A percentile compares a stretch with the other conserved stretches of the same genome.
Conservation (phyloP, 345 rosid species). For the Camelina neglecta region DNA sequence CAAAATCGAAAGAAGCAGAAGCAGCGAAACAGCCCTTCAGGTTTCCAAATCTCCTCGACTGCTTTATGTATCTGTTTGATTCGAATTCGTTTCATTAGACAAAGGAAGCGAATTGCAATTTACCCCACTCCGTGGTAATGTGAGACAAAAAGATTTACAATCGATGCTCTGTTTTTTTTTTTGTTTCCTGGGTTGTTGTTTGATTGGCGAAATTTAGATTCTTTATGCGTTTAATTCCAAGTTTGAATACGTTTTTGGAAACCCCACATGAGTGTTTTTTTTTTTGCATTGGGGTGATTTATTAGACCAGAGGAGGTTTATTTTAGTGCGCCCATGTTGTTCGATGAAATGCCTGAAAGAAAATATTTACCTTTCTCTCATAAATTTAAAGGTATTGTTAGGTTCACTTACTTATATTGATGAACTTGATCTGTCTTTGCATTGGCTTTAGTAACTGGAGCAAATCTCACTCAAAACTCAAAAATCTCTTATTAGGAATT, state of each 20-base stretch:
- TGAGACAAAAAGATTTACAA: too few species aligned
- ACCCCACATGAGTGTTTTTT: not conserved
- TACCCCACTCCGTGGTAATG: too few species aligned
- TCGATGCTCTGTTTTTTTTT: too few species aligned
- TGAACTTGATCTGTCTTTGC: not conserved
- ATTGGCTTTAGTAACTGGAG: not conserved
- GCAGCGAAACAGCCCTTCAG: conserved; percentile 23
- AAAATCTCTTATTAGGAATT: not conserved
- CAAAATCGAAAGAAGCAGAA: conserved; percentile 21
- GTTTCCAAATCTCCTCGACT: conserved; percentile 9
- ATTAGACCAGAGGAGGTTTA: not conserved
- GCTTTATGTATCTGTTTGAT: not conserved
- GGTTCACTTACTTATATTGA: not conserved
- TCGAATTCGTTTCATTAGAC: not conserved
- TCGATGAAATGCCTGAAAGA: conserved; percentile 42
- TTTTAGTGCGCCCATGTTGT: conserved; percentile 24
- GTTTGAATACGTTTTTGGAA: not conserved
- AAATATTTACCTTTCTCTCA: not conserved
- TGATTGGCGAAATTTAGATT: not conserved
- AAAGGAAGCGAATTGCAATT: not conserved
- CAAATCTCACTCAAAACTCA: not conserved
- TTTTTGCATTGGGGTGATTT: not conserved
- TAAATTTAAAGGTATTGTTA: too few species aligned
- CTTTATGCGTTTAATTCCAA: not conserved
- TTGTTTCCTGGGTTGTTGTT: not conserved